Conservation (phyloP, 2,329 filamentous ascomycete species). For the Exophiala aquamarina region DNA sequence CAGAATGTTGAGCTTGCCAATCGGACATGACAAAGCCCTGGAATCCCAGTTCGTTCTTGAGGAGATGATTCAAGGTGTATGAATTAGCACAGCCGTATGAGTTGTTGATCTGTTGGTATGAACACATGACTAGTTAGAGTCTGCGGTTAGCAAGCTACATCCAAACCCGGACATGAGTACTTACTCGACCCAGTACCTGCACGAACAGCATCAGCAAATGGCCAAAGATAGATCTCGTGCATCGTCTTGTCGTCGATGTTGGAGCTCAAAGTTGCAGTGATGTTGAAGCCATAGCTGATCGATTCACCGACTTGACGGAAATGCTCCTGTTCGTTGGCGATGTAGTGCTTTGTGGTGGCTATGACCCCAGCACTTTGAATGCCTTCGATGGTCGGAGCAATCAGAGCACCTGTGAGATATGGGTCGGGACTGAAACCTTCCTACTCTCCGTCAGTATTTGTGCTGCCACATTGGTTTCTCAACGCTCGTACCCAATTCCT, state of each 20-base stretch:
- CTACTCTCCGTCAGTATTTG: conserved; percentile 11
- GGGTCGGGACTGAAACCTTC: conserved; percentile 69
- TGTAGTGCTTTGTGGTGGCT: conserved; percentile 77
- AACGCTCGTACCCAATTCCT: conserved; percentile 61
- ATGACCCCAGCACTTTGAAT: conserved; percentile 81
- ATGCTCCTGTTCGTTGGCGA: conserved; percentile 73
- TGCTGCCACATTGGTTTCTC: too few relatives aligned
- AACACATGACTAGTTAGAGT: conserved; percentile 63
- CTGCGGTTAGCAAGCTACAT: neutral
- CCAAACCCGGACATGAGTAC: neutral
- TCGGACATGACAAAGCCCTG: conserved; percentile 69
- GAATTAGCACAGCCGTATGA: conserved; percentile 68
- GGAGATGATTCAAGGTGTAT: conserved; percentile 58
- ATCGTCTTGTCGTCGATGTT: conserved; percentile 65
- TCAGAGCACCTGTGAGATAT: conserved; percentile 69
- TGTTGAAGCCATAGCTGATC: conserved; percentile 59
- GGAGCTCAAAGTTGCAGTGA: conserved; percentile 60
- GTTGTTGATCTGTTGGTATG: conserved; percentile 70
- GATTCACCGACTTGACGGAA: conserved; percentile 65
- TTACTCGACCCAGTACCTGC: conserved; percentile 61
- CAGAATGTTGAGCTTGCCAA: conserved; percentile 76
- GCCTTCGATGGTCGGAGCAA: conserved; percentile 72
- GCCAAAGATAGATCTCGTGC: conserved; percentile 64
- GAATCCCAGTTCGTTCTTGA: conserved; percentile 76
- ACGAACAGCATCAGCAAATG: conserved; percentile 65